Evolutionary conservation across 495 filamentous ascomycete genomes (phyloP).

Genomic region (Podospora fimiseda): DNA sequence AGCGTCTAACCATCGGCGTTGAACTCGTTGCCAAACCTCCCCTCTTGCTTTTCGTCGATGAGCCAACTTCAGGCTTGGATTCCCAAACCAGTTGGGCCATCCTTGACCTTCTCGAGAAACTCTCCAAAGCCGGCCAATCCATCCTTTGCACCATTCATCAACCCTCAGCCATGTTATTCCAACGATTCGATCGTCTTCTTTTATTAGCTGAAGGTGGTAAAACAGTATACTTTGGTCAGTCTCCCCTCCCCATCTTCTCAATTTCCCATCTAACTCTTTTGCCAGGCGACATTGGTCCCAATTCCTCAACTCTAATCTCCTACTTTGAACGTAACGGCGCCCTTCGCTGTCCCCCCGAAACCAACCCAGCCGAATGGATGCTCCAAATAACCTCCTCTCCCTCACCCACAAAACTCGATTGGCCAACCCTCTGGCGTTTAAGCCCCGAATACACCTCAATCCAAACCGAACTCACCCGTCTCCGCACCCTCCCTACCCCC

Average conservation of each 20-base stretch:
- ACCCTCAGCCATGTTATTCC: conserved; percentile 63
- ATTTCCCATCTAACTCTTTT: not conserved
- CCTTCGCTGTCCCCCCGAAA: conserved; percentile 49
- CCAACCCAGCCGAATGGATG: conserved; percentile 78
- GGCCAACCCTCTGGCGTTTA: conserved; percentile 66
- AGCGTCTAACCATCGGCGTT: conserved; percentile 79
- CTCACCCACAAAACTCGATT: conserved; percentile 44
- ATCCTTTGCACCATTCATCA: conserved; percentile 76
- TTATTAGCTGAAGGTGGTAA: conserved; percentile 59
- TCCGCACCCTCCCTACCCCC: not conserved
- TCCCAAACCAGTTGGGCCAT: conserved; percentile 74
- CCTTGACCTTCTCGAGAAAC: conserved; percentile 74
- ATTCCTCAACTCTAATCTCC: conserved; percentile 30
- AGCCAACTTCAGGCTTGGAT: conserved; percentile 78
- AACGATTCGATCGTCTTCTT: conserved; percentile 65
- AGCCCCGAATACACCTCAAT: conserved; percentile 55
- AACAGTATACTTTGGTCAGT: conserved; percentile 57
- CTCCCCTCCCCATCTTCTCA: not conserved
- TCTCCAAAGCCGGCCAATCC: conserved; percentile 65
- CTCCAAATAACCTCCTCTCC: conserved; percentile 66
- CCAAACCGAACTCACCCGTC: conserved; percentile 52
- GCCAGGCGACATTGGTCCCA: conserved; percentile 31
- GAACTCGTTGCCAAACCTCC: conserved; percentile 83
- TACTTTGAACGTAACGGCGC: conserved; percentile 61
- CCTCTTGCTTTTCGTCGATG: conserved; percentile 68